Conservation (phyloP, 176 grass and related monocot species). For the Triticum urartu region DNA sequence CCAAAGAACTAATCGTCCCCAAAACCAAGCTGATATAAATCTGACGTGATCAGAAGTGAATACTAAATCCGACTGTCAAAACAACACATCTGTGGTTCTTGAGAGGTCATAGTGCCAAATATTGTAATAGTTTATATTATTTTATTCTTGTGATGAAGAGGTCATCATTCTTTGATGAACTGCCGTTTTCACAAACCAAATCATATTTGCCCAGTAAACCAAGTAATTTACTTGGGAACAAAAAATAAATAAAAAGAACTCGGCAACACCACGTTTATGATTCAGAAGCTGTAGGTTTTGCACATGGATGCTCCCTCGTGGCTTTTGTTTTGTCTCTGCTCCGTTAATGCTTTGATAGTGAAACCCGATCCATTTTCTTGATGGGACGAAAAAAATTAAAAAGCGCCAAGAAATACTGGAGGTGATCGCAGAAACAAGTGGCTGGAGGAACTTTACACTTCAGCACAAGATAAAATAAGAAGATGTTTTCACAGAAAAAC, state of each 20-base stretch:
- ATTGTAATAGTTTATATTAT: background rate
- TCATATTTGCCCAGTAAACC: too few relatives aligned
- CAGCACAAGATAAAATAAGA: background rate
- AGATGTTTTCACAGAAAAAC: background rate
- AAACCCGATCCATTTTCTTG: too few relatives aligned
- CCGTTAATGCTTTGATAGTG: too few relatives aligned
- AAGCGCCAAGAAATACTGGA: background rate
- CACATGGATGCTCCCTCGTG: too few relatives aligned
- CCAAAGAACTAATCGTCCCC: too few relatives aligned
- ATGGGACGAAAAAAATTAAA: background rate
- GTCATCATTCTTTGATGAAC: too few relatives aligned
- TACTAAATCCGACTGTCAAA: background rate
- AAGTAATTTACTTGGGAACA: background rate
- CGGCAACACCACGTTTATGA: too few relatives aligned
- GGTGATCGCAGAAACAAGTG: background rate
- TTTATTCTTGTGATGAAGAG: too few relatives aligned
- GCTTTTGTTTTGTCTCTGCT: too few relatives aligned
- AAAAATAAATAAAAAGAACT: background rate
- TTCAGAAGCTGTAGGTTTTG: too few relatives aligned
- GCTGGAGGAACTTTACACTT: background rate
- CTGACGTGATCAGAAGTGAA: background rate
- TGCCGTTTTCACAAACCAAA: too few relatives aligned
- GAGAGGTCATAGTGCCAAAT: background rate
- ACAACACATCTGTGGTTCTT: background rate
- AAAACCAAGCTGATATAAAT: too few relatives aligned